Evolutionary conservation across 2,329 filamentous ascomycete species (phyloP).

Genomic region (Aureobasidium musti): DNA sequence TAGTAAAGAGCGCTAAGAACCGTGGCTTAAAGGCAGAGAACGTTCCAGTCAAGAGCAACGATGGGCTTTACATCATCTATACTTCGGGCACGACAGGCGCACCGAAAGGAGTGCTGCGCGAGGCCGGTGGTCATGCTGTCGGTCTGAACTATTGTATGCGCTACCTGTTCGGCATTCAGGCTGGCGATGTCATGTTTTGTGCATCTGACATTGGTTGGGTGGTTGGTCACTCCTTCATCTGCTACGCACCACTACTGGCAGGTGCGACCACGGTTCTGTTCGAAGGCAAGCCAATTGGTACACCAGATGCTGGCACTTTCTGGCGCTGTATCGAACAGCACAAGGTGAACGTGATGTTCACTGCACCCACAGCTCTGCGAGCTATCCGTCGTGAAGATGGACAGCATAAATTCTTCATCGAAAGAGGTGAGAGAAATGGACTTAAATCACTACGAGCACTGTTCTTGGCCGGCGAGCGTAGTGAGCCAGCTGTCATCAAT

Average conservation of each 20-base stretch:
- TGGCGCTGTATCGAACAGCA: slow-evolving; percentile 86
- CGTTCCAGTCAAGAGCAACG: slow-evolving; percentile 75
- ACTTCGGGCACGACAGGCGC: slow-evolving; percentile 80
- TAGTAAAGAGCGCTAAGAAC: slow-evolving; percentile 69
- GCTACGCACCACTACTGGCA: slow-evolving; percentile 82
- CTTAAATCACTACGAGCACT: slow-evolving; percentile 71
- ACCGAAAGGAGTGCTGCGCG: slow-evolving; percentile 80
- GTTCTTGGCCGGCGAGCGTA: slow-evolving; percentile 86
- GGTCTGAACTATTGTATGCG: slow-evolving; percentile 79
- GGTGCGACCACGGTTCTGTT: slow-evolving; percentile 86
- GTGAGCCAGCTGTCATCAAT: slow-evolving; percentile 79
- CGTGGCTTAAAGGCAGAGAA: slow-evolving; percentile 69
- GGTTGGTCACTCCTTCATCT: slow-evolving; percentile 81
- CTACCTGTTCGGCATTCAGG: slow-evolving; percentile 79
- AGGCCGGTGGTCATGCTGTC: slow-evolving; percentile 84
- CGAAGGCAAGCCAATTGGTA: slow-evolving; percentile 92
- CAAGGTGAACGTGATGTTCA: slow-evolving; percentile 80
- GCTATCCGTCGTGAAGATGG: slow-evolving; percentile 87
- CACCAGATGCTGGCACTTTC: slow-evolving; percentile 81
- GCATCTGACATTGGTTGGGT: slow-evolving; percentile 93
- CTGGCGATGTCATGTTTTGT: slow-evolving; percentile 78
- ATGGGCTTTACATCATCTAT: slow-evolving; percentile 88
- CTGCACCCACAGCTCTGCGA: slow-evolving; percentile 81
- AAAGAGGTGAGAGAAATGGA: slow-evolving; percentile 66
- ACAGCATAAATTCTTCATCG: slow-evolving; percentile 65